Evolutionary conservation across 768 basidiomycete genomes (phyloP), one percentile per base, ranked within the genome.

Genomic region (Neoboletus brunneissimus): DNA sequence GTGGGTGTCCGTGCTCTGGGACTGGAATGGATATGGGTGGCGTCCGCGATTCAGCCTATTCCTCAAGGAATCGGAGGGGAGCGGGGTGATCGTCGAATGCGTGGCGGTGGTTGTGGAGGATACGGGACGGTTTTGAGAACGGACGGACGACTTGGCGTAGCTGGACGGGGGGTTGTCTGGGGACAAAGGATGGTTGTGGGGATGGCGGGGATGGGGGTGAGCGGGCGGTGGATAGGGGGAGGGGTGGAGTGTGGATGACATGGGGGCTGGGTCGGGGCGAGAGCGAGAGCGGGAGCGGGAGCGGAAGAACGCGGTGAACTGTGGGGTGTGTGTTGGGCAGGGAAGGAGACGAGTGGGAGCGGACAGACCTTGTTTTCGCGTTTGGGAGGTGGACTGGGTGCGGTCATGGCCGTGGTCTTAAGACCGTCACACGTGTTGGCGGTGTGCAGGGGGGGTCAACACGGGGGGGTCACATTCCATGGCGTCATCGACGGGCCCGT

Each of bases 31-130:
- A 37, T 67, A 69, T 16, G 59, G 55, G 38, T 61, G 59, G 48
- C 65, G 67, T 12, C 47, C 48, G 34, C 47, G 53, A 16, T 56
- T 55, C 22, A 58, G 8, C 45, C 63, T 65, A n/a, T 58, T 62
- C 55, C 64, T 57, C 31, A 61, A n/a, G 22, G 53, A 43, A 72
- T 82, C 70, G 25, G 81, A 81, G 0, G 83, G 82, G 16, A 74
- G 72, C n/a, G 85, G 84, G 7, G 80, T 82, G 53, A 83, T 75
- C 5, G 86, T 87, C 20, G 80, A 77, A 63, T 81, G 81, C 2
- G 86, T 86, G 1, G 81, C 79, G 18, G 81, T 81, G 0, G 86
- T 86, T 0, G 81, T 84, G 22, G 83, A 80, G 3, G 87, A 88
- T 23, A 89, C 72, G 4, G 88, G 88, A 7, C 87, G 81, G 22